A percentile compares a stretch with the other conserved stretches of the same genome.
These are phyloP conservation scores for Spergularia azorica DNA, from an alignment of 179 eudicot genomes.

Conservation along the genomic window DNA sequence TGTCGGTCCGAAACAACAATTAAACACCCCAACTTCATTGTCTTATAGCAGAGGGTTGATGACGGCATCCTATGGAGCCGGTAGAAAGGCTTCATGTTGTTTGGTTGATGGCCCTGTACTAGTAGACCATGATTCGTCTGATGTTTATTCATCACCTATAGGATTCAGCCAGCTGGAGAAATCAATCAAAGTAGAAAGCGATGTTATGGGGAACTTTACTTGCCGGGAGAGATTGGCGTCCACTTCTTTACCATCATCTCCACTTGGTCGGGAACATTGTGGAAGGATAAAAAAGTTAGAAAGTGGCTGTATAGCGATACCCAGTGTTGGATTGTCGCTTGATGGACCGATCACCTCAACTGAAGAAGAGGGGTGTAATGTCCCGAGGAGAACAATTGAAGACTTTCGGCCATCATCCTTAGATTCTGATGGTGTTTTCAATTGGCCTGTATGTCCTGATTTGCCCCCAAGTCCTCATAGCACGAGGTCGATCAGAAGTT, in stretches of 20 bases:
- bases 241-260: slow-evolving; percentile 57
- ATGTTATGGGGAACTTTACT: slow-evolving; percentile 29
- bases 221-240: slow-evolving; percentile 37
- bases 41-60: slow-evolving; percentile 38
- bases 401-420: slow-evolving; percentile 37
- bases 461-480: slow-evolving; percentile 25
- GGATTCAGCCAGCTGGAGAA: slow-evolving; percentile 28
- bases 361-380: slow-evolving; percentile 45
- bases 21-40: slow-evolving; percentile 29
- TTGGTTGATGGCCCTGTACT: slow-evolving; percentile 63
- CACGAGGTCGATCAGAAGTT: slow-evolving; percentile 37
- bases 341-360: slow-evolving; percentile 32
- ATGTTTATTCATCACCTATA: slow-evolving; percentile 35
- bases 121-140: slow-evolving; percentile 34
- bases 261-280: slow-evolving; percentile 59
- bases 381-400: slow-evolving; percentile 36
- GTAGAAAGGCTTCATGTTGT: slow-evolving; percentile 32
- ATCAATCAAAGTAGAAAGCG: slow-evolving; percentile 28
- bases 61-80: slow-evolving; percentile 26
- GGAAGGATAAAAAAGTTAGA: slow-evolving; percentile 35
- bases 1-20: slow-evolving; percentile 32
- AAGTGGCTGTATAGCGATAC: slow-evolving; percentile 37
- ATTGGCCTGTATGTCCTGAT: slow-evolving; percentile 46
- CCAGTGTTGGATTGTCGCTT: slow-evolving; percentile 25
- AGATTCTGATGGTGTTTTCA: slow-evolving; percentile 38